phyloP scores from a whole-genome alignment of 129 eudicot species.

The Flaveria linearis region DNA sequence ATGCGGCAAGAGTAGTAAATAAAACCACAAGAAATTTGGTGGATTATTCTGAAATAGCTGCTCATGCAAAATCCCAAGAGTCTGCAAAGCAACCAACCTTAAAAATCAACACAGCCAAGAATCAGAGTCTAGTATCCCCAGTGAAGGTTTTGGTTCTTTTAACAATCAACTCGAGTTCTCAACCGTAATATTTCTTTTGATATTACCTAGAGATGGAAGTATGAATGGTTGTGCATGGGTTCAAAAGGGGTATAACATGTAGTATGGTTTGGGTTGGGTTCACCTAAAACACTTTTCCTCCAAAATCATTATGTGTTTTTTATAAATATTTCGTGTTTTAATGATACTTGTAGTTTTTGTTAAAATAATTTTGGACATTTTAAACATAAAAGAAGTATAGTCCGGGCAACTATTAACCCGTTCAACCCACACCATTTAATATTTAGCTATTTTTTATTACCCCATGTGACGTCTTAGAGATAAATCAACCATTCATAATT shows the following conservation, averaged over 20 bases:
- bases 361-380: neutral
- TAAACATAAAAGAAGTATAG: neutral
- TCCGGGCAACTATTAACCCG: neutral
- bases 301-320: neutral
- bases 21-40: slow-evolving; percentile 29
- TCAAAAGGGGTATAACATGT: neutral
- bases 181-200: neutral
- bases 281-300: neutral
- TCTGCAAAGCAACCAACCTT: slow-evolving; percentile 14
- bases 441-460: neutral
- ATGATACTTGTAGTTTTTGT: neutral
- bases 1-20: slow-evolving; percentile 19
- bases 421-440: neutral
- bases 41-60: slow-evolving; percentile 38
- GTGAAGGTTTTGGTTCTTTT: slow-evolving; percentile 41
- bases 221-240: neutral
- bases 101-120: slow-evolving; percentile 33
- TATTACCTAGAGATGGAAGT: neutral
- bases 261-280: neutral
- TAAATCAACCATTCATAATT: neutral
- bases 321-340: neutral
- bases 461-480: neutral
- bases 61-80: slow-evolving; percentile 15
- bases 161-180: neutral
- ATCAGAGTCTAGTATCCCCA: slow-evolving; percentile 28